Evolutionary conservation across 176 grass and related monocot genomes (phyloP).

Genomic region (Areca catechu): DNA sequence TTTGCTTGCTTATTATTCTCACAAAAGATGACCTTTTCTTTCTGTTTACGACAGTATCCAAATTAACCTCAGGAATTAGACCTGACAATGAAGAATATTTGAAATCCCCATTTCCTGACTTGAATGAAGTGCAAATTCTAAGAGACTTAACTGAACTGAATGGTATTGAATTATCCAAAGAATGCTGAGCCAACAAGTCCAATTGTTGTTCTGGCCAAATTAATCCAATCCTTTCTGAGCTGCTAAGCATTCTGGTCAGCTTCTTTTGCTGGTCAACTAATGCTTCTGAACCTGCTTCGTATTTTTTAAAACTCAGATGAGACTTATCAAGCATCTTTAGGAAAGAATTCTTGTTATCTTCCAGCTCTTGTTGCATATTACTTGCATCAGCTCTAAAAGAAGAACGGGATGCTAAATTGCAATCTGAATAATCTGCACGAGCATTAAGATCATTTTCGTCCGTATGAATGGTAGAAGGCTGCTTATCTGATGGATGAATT

Average conservation of each 20-base stretch:
- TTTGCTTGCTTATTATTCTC: conserved; percentile 90
- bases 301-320: conserved; percentile 24
- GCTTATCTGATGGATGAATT: conserved; percentile 40
- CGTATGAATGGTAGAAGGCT: conserved; percentile 16
- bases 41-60: conserved; percentile 18
- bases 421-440: neutral
- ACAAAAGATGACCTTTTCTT: conserved; percentile 48
- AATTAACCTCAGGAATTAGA: conserved; percentile 21
- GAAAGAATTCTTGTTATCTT: neutral
- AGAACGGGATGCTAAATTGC: neutral
- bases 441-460: conserved; percentile 21
- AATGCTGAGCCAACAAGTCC: conserved; percentile 34
- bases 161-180: neutral
- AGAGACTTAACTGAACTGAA: conserved; percentile 34
- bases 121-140: conserved; percentile 45
- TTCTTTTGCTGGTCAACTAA: conserved; percentile 34
- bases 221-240: conserved; percentile 84
- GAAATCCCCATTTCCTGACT: conserved; percentile 35
- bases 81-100: neutral
- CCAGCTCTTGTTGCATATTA: neutral
- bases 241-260: conserved; percentile 52
- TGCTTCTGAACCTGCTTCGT: conserved; percentile 24
- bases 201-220: conserved; percentile 85
- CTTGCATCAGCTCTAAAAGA: neutral
- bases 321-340: neutral